phyloP scores from a whole-genome alignment of 768 basidiomycete species.

The Xerocomellus dryophilus region DNA sequence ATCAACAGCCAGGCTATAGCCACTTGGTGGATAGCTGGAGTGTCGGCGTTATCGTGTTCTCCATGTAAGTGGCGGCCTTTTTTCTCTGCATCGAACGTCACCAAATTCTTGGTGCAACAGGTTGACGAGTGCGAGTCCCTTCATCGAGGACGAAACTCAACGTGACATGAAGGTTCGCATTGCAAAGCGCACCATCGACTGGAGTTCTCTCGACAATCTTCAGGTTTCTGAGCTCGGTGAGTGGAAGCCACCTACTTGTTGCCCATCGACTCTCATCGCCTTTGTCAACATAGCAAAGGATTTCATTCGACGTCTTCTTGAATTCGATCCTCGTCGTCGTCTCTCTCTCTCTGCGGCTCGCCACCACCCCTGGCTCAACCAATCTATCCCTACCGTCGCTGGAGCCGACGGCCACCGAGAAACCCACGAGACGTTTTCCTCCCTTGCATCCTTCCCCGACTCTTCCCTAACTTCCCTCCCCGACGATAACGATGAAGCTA shows the following conservation, averaged over 20 bases:
- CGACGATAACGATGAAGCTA: slow-evolving; percentile 20
- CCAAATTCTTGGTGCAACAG: slow-evolving; percentile 35
- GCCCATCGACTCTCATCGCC: neutral
- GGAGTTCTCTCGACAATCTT: slow-evolving; percentile 43
- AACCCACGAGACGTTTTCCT: slow-evolving; percentile 1
- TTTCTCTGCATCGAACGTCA: neutral
- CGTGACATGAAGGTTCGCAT: slow-evolving; percentile 63
- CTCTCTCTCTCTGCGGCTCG: slow-evolving; percentile 71
- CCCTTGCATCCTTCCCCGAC: slow-evolving; percentile 9
- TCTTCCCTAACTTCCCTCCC: slow-evolving; percentile 24
- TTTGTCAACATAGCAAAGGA: slow-evolving; percentile 52
- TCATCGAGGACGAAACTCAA: slow-evolving; percentile 69
- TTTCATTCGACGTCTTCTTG: slow-evolving; percentile 68
- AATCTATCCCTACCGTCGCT: neutral
- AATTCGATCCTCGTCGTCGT: slow-evolving; percentile 59
- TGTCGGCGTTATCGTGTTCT: slow-evolving; percentile 90
- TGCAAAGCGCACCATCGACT: slow-evolving; percentile 57
- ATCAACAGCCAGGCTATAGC: slow-evolving; percentile 68
- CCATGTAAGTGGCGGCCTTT: slow-evolving; percentile 57
- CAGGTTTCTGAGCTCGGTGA: slow-evolving; percentile 48
- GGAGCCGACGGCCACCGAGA: neutral
- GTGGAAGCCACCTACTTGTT: slow-evolving; percentile 10
- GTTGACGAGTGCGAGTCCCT: slow-evolving; percentile 76
- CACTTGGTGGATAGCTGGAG: slow-evolving; percentile 95
- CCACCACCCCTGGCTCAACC: slow-evolving; percentile 71